Evolutionary conservation across 176 grass and related monocot species (phyloP).

Genomic region (Echinochloa phyllopogon): DNA sequence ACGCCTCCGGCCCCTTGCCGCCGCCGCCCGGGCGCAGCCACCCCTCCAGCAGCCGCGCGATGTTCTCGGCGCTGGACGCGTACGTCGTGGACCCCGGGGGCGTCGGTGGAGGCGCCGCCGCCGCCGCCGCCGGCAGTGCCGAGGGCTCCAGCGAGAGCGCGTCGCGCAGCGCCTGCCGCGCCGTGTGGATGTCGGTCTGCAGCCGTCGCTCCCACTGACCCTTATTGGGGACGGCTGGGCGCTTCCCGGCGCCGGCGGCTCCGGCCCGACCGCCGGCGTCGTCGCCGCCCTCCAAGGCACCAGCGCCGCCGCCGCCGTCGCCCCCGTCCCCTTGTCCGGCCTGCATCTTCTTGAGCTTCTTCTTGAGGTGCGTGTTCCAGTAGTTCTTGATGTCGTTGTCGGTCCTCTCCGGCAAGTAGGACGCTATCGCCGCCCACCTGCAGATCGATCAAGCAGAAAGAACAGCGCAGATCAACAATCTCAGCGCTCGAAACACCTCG

Average conservation of each 20-base stretch:
- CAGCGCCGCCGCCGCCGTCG: neutral
- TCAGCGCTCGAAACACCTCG: neutral
- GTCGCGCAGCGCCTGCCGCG: constrained; percentile 77
- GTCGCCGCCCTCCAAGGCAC: neutral
- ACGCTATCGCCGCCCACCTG: constrained; percentile 95
- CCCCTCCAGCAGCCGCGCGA: constrained; percentile 77
- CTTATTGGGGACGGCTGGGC: constrained; percentile 54
- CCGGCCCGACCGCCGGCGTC: neutral
- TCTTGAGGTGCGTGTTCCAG: constrained; percentile 98
- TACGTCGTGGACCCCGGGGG: constrained; percentile 55
- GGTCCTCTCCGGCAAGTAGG: constrained; percentile 93
- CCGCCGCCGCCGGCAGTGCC: neutral
- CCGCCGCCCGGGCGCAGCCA: constrained; percentile 59
- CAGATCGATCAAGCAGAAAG: constrained; percentile 30
- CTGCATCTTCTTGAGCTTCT: constrained; percentile 85
- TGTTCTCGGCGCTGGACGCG: constrained; percentile 91
- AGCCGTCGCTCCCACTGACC: constrained; percentile 91
- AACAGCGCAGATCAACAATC: neutral
- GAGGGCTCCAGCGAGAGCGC: constrained; percentile 73
- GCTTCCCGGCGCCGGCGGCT: neutral
- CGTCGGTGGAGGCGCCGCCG: constrained; percentile 1
- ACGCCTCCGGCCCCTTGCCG: constrained; percentile 48
- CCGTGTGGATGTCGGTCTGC: constrained; percentile 95
- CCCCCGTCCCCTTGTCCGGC: constrained; percentile 14
- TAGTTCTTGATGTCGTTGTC: constrained; percentile 99